phyloP scores from a whole-genome alignment of 805 yeast species.

The Metschnikowia koreensis region DNA sequence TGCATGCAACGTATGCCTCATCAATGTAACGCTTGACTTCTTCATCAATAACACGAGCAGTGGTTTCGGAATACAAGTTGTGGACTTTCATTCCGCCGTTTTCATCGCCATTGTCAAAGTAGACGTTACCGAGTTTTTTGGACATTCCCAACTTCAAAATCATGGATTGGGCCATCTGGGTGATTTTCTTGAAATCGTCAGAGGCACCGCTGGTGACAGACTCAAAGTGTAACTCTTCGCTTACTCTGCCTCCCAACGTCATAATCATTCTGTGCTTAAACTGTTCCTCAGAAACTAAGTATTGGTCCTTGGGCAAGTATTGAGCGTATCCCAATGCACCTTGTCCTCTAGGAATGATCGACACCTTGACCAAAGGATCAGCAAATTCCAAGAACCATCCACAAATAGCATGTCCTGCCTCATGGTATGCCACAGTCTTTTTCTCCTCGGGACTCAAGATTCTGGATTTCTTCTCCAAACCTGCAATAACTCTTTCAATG shows the following conservation, averaged over 20 bases:
- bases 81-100: constrained; percentile 50
- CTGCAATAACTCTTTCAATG: constrained; percentile 95
- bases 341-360: constrained; percentile 95
- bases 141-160: constrained; percentile 93
- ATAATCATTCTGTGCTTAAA: constrained; percentile 88
- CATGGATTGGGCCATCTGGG: constrained; percentile 91
- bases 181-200: constrained; percentile 94
- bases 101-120: constrained; percentile 67
- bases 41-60: constrained; percentile 74
- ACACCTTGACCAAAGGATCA: constrained; percentile 91
- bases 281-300: constrained; percentile 73
- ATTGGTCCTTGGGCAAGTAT: constrained; percentile 90
- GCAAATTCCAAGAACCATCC: constrained; percentile 94
- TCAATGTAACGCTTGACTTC: constrained; percentile 79
- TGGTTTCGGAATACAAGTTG: constrained; percentile 87
- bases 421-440: constrained; percentile 91
- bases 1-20: constrained; percentile 73
- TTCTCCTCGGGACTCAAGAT: constrained; percentile 84
- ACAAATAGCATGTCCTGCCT: constrained; percentile 98
- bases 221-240: constrained; percentile 88
- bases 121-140: constrained; percentile 76
- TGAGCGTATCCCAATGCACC: constrained; percentile 98
- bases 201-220: constrained; percentile 96
- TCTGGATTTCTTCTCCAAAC: constrained; percentile 86
- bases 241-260: constrained; percentile 96